These are phyloP conservation scores for Metschnikowia anglica DNA, from an alignment of 805 yeast genomes.

Conservation along the genomic window DNA sequence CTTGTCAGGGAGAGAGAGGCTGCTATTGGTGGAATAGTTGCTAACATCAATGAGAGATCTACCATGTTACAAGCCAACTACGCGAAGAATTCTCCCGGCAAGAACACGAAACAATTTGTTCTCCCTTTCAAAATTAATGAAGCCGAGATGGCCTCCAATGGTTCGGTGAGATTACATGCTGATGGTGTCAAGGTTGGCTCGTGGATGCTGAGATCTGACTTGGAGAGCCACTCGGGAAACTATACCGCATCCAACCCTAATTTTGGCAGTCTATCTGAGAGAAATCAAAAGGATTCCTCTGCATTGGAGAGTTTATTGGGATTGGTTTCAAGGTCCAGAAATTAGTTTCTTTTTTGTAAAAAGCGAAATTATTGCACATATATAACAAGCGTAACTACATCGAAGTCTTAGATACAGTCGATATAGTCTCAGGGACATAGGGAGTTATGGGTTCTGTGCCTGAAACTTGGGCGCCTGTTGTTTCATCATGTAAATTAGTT, in stretches of 20 bases:
- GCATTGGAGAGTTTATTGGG: constrained; percentile 22
- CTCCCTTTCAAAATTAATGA: constrained; percentile 43
- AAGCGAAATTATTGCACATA: constrained; percentile 2
- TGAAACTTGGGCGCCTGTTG: neutral
- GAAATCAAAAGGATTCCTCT: constrained; percentile 28
- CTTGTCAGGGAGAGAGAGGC: constrained; percentile 47
- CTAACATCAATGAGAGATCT: constrained; percentile 34
- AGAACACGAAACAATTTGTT: constrained; percentile 43
- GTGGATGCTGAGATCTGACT: constrained; percentile 36
- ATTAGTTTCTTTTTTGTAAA: constrained; percentile 5
- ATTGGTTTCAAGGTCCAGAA: constrained; percentile 19
- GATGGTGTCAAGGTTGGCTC: constrained; percentile 42
- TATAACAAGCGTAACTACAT: no score
- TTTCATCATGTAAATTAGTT: neutral
- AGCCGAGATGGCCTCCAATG: constrained; percentile 39
- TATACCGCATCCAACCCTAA: constrained; percentile 35
- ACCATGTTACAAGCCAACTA: constrained; percentile 36
- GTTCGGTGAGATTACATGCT: constrained; percentile 39
- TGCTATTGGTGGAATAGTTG: constrained; percentile 58
- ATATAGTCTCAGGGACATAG: neutral
- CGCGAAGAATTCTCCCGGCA: constrained; percentile 36
- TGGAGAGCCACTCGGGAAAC: constrained; percentile 21
- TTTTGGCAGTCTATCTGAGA: constrained; percentile 34
- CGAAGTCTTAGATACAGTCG: neutral
- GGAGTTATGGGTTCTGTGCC: neutral